Conservation (phyloP, 2,329 filamentous ascomycete species). For the Arthroderma sp. region DNA sequence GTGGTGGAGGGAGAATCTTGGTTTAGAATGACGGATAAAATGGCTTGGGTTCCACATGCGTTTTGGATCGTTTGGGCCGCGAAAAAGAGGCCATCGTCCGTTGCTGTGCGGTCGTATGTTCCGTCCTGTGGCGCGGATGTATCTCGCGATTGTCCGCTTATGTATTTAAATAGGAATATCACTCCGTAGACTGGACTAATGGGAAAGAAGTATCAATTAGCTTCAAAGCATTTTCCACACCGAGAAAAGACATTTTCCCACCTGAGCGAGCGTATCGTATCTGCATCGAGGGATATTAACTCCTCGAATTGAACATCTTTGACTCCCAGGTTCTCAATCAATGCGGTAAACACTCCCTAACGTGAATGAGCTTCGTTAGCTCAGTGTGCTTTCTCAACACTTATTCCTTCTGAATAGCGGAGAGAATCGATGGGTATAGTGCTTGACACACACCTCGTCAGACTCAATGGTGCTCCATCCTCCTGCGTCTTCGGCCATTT, state of each 20-base stretch:
- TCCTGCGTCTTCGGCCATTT: conserved; percentile 49
- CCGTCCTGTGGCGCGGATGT: conserved; percentile 63
- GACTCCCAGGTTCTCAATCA: conserved; percentile 84
- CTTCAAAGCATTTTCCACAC: neutral
- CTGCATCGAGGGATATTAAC: conserved; percentile 73
- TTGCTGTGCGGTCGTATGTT: conserved; percentile 60
- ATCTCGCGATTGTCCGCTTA: conserved; percentile 48
- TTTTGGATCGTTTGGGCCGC: conserved; percentile 97
- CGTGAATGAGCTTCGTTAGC: conserved; percentile 2
- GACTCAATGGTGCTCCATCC: conserved; percentile 98
- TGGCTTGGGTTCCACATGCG: conserved; percentile 89
- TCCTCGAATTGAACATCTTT: conserved; percentile 95
- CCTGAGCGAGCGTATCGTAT: conserved; percentile 36
- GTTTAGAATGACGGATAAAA: conserved; percentile 85
- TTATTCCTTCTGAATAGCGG: neutral
- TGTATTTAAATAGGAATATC: conserved; percentile 95
- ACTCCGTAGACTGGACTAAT: conserved; percentile 73
- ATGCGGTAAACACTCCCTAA: conserved; percentile 90
- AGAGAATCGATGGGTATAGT: neutral
- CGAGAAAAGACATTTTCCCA: conserved; percentile 10
- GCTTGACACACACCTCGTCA: conserved; percentile 58
- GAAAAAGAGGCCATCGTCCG: conserved; percentile 69
- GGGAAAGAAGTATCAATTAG: neutral
- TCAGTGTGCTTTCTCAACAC: conserved; percentile 1
- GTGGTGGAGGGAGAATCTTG: conserved; percentile 37